Percentiles rank a stretch among this genome's conserved stretches.
These are phyloP conservation scores for Pythium coloratum DNA, from an alignment of 352 stramenopile genomes.

Conservation along the genomic window DNA sequence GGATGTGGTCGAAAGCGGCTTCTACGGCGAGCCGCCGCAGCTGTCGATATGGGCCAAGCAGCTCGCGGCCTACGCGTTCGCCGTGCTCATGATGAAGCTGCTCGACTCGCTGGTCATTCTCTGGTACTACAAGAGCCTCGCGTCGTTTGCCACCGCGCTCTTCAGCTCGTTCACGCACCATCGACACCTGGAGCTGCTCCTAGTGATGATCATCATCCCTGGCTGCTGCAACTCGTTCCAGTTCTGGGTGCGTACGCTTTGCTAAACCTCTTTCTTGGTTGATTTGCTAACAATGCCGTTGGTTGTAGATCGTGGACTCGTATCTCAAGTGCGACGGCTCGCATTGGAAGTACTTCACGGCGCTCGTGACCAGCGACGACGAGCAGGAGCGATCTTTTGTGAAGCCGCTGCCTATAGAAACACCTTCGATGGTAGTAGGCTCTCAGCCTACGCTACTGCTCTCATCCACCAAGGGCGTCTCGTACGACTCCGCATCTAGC, in stretches of 20 bases:
- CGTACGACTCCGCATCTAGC: slow-evolving; percentile 6
- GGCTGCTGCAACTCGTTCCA: slow-evolving; percentile 68
- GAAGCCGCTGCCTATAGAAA: not conserved
- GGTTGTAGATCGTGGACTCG: slow-evolving; percentile 54
- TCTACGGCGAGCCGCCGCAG: slow-evolving; percentile 69
- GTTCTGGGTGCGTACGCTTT: slow-evolving; percentile 55
- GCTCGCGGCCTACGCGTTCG: slow-evolving; percentile 42
- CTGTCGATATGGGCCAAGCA: slow-evolving; percentile 60
- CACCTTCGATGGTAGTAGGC: slow-evolving; percentile 15
- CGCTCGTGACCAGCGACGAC: slow-evolving; percentile 25
- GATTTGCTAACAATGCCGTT: slow-evolving; percentile 3
- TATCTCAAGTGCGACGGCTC: slow-evolving; percentile 52
- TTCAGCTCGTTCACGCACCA: slow-evolving; percentile 59
- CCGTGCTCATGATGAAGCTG: slow-evolving; percentile 58
- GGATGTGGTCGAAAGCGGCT: slow-evolving; percentile 53
- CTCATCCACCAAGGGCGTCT: slow-evolving; percentile 1
- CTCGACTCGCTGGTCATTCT: slow-evolving; percentile 43
- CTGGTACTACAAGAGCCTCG: slow-evolving; percentile 45
- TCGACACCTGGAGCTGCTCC: slow-evolving; percentile 65
- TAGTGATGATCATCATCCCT: slow-evolving; percentile 79
- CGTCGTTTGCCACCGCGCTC: slow-evolving; percentile 39
- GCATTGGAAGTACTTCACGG: slow-evolving; percentile 43
- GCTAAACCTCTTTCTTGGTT: not conserved
- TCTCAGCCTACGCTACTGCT: slow-evolving; percentile 5
- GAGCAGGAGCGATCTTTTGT: slow-evolving; percentile 36